Conservation (phyloP, 148 eudicot genomes). For the Amaranthus palmeri region DNA sequence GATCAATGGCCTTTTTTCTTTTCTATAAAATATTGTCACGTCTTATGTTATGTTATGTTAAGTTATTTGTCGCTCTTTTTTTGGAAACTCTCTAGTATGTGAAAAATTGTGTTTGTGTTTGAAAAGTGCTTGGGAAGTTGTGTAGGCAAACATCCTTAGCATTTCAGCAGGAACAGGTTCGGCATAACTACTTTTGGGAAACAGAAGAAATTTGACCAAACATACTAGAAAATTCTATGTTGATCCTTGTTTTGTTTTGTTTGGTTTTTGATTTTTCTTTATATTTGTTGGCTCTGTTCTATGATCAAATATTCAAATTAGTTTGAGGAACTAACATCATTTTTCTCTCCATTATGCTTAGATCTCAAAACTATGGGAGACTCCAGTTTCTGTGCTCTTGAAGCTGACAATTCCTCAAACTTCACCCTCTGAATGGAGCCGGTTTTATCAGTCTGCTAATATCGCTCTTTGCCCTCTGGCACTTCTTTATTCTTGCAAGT, state of each 20-base stretch:
- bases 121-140: too few relatives aligned
- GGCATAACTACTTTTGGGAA: background rate
- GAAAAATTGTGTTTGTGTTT: too few relatives aligned
- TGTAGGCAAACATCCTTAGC: too few relatives aligned
- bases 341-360: constrained; percentile 28
- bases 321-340: constrained; percentile 10
- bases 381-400: constrained; percentile 66
- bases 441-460: constrained; percentile 83
- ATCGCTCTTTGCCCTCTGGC: constrained; percentile 81
- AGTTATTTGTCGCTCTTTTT: too few relatives aligned
- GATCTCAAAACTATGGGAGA: constrained; percentile 74
- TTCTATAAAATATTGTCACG: too few relatives aligned
- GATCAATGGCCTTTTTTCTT: too few relatives aligned
- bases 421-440: constrained; percentile 73
- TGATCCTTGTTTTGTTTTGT: background rate
- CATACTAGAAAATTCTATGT: background rate
- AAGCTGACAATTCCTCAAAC: constrained; percentile 81
- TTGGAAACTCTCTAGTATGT: too few relatives aligned
- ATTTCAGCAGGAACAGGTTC: background rate
- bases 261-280: background rate
- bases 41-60: too few relatives aligned
- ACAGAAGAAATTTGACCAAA: too few relatives aligned
- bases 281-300: background rate
- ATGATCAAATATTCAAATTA: background rate
- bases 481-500: constrained; percentile 72